Conservation (phyloP, 495 filamentous ascomycete genomes). For the Hypoxylon lienhwacheense region DNA sequence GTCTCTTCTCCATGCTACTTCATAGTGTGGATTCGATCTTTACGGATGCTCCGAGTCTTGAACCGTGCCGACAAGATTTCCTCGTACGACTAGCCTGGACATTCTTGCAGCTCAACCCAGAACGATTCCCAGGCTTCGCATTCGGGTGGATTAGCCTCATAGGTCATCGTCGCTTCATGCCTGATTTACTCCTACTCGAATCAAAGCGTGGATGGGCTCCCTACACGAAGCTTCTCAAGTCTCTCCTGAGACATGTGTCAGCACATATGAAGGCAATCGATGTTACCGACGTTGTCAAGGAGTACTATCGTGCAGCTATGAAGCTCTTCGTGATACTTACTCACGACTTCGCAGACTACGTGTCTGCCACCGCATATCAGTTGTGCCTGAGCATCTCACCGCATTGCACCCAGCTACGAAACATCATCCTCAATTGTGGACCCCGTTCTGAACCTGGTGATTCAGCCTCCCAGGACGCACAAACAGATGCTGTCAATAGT, state of each 20-base stretch:
- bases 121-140: slow-evolving; percentile 74
- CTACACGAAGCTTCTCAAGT: slow-evolving; percentile 75
- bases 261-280: slow-evolving; percentile 75
- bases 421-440: slow-evolving; percentile 82
- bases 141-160: slow-evolving; percentile 84
- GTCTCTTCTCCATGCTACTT: slow-evolving; percentile 82
- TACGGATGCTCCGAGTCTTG: slow-evolving; percentile 44
- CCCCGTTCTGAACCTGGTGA: slow-evolving; percentile 75
- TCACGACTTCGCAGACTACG: slow-evolving; percentile 92
- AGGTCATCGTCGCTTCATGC: slow-evolving; percentile 84
- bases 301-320: slow-evolving; percentile 80
- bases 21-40: slow-evolving; percentile 56
- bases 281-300: slow-evolving; percentile 70
- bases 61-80: slow-evolving; percentile 61
- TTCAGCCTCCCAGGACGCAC: slow-evolving; percentile 37
- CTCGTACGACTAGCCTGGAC: slow-evolving; percentile 71
- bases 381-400: slow-evolving; percentile 84
- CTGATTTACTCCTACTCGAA: slow-evolving; percentile 70
- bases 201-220: slow-evolving; percentile 71
- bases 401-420: slow-evolving; percentile 85
- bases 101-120: slow-evolving; percentile 75
- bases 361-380: slow-evolving; percentile 81
- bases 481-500: slow-evolving; percentile 30
- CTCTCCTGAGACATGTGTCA: slow-evolving; percentile 72
- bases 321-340: slow-evolving; percentile 83